These are phyloP conservation scores for Sicyos edulis DNA, from an alignment of 306 rosid genomes.

Conservation along the genomic window DNA sequence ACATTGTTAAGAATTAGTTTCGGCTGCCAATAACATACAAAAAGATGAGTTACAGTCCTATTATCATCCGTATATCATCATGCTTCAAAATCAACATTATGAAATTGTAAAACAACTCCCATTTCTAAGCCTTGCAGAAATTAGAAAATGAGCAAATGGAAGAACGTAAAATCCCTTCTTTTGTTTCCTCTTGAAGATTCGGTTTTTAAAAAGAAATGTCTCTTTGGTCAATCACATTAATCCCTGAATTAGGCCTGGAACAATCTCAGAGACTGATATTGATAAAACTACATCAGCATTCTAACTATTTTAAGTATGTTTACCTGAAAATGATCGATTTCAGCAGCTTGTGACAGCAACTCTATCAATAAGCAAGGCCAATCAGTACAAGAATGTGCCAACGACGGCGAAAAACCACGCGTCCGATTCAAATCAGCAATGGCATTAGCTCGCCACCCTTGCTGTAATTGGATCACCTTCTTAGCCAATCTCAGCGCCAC, in stretches of 20 bases:
- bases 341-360: conserved; percentile 81
- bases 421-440: conserved; percentile 59
- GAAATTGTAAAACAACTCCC: neutral
- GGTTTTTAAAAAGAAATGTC: neutral
- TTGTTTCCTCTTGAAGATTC: too few species aligned
- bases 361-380: conserved; percentile 92
- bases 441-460: conserved; percentile 65
- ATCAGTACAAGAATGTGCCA: conserved; percentile 68
- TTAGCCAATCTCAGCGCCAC: conserved; percentile 53
- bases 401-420: conserved; percentile 53
- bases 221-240: neutral
- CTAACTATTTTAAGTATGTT: neutral
- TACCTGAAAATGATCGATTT: conserved; percentile 89
- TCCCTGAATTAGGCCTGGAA: too few species aligned
- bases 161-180: too few species aligned
- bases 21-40: too few species aligned
- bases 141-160: neutral
- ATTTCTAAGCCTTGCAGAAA: neutral
- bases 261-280: neutral
- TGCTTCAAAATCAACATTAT: too few species aligned
- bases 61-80: too few species aligned
- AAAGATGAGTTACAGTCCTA: too few species aligned
- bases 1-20: too few species aligned
- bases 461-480: conserved; percentile 58
- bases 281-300: conserved; percentile 6